phyloP scores from a whole-genome alignment of 2,329 filamentous ascomycete genomes.

The Ascochyta rabiei region DNA sequence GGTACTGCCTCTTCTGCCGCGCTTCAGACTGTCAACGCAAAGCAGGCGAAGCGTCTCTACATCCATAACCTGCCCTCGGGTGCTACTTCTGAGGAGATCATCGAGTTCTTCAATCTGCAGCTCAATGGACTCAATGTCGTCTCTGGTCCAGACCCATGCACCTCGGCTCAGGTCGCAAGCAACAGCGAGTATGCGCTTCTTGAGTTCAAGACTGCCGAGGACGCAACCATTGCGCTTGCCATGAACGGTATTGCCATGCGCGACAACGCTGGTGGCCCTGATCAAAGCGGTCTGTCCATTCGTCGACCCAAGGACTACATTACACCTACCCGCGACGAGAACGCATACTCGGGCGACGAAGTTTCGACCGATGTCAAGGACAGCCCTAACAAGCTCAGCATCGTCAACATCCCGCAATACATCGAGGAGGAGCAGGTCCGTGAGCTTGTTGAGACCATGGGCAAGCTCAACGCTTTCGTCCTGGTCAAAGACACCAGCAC shows the following conservation, averaged over 20 bases:
- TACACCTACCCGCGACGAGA: constrained; percentile 71
- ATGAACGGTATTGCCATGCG: constrained; percentile 91
- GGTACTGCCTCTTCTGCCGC: constrained; percentile 74
- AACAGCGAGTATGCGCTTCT: constrained; percentile 82
- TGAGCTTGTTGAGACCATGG: constrained; percentile 88
- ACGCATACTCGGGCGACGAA: constrained; percentile 74
- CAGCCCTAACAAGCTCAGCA: constrained; percentile 92
- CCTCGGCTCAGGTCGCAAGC: constrained; percentile 79
- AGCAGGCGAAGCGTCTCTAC: constrained; percentile 91
- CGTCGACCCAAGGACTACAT: constrained; percentile 96
- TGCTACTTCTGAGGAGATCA: constrained; percentile 75
- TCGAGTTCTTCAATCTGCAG: constrained; percentile 93
- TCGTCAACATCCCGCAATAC: constrained; percentile 86
- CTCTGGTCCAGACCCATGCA: constrained; percentile 81
- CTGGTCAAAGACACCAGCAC: constrained; percentile 85
- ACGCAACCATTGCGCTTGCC: constrained; percentile 89
- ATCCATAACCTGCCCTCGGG: constrained; percentile 79
- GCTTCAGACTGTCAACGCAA: constrained; percentile 89
- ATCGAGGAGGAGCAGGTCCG: constrained; percentile 90
- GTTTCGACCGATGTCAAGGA: constrained; percentile 85
- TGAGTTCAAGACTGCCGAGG: constrained; percentile 86
- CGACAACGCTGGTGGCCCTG: constrained; percentile 58
- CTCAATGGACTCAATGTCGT: constrained; percentile 96
- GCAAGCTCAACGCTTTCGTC: constrained; percentile 89
- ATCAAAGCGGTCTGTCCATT: constrained; percentile 69